phyloP scores from a whole-genome alignment of 192 early-diverging fungal genomes.

The Lobosporangium transversale region DNA sequence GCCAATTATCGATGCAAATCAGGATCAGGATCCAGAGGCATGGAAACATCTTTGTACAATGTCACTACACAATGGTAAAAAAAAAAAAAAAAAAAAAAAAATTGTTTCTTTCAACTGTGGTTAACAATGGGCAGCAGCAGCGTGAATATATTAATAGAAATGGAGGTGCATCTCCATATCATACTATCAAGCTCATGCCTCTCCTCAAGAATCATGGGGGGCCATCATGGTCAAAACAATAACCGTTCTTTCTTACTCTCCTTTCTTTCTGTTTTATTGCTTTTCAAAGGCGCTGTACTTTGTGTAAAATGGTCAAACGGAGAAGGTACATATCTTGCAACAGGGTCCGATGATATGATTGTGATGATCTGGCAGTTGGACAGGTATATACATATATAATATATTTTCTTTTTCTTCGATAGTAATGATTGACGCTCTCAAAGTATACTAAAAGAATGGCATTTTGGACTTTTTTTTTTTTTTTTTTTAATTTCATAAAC shows the following conservation, averaged over 20 bases:
- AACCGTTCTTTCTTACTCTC: not conserved
- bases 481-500: not conserved
- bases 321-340: conserved; percentile 80
- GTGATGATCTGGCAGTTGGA: conserved; percentile 92
- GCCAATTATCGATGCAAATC: conserved; percentile 63
- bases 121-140: no score
- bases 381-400: conserved; percentile 45
- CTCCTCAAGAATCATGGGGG: no score
- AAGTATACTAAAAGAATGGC: no score
- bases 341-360: conserved; percentile 92
- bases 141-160: no score
- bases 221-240: no score
- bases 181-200: no score
- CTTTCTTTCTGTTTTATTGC: no score
- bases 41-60: conserved; percentile 82
- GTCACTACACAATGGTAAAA: conserved; percentile 80
- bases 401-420: no score
- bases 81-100: not conserved
- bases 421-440: no score
- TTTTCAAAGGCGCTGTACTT: conserved; percentile 88
- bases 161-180: no score
- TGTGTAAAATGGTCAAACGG: conserved; percentile 86
- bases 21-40: conserved; percentile 58
- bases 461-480: not conserved
- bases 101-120: no score